A percentile compares a stretch with the other conserved stretches of the same genome.
Conservation (phyloP, 2,329 filamentous ascomycete genomes). For the Fusarium beomiforme region DNA sequence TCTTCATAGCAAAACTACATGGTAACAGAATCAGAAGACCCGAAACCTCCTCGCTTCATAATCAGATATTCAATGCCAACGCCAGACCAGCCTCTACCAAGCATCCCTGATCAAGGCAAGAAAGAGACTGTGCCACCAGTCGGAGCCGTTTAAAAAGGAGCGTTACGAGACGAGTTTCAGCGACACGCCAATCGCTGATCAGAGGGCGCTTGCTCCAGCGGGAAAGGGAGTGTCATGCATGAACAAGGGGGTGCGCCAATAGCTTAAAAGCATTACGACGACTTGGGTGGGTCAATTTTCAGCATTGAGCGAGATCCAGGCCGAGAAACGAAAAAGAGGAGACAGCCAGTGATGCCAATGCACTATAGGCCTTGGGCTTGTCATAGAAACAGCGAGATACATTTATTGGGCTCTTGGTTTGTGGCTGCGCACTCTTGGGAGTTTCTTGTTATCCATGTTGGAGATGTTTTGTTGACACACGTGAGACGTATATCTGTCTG, state of each 20-base stretch:
- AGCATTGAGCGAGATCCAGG: constrained; percentile 18
- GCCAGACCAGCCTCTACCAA: not conserved
- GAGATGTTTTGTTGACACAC: constrained; percentile 1
- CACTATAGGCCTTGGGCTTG: constrained; percentile 9
- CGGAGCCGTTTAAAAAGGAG: constrained; percentile 11
- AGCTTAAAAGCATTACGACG: constrained; percentile 33
- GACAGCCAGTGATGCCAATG: constrained; percentile 3
- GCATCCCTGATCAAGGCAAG: not conserved
- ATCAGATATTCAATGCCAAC: constrained; percentile 8
- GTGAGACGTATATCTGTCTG: not conserved
- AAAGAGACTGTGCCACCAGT: constrained; percentile 1
- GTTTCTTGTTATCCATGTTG: not conserved
- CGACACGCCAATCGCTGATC: constrained; percentile 32
- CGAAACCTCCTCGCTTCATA: not conserved
- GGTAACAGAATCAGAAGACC: not conserved
- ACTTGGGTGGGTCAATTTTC: constrained; percentile 25
- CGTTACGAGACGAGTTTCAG: constrained; percentile 26
- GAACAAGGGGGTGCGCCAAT: not conserved
- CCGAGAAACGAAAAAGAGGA: constrained; percentile 17
- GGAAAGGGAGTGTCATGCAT: constrained; percentile 15
- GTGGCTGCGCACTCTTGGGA: constrained; percentile 32
- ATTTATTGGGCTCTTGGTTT: not conserved
- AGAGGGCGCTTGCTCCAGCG: constrained; percentile 12
- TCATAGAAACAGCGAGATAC: not conserved
- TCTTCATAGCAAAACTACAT: not conserved